Evolutionary conservation across 495 filamentous ascomycete species (phyloP).

Genomic region (Aspergillus ostianus): DNA sequence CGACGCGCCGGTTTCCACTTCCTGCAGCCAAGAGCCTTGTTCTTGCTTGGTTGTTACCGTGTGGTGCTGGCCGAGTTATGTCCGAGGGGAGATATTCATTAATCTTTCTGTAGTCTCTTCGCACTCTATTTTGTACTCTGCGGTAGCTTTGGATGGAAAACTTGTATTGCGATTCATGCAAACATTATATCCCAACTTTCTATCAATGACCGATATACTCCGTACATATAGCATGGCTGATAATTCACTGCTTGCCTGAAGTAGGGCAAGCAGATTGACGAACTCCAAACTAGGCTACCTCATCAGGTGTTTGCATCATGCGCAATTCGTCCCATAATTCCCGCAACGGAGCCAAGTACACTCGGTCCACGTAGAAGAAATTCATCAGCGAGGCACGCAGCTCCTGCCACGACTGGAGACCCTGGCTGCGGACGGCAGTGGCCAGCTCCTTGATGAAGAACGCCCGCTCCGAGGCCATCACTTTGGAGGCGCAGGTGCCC

Average conservation of each 20-base stretch:
- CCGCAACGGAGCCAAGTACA: slow-evolving; percentile 32
- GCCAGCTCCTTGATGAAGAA: slow-evolving; percentile 42
- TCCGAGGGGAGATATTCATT: neutral
- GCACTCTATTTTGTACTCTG: too few relatives aligned
- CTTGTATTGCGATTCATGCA: too few relatives aligned
- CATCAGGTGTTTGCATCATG: neutral
- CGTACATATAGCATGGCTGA: neutral
- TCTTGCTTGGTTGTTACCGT: neutral
- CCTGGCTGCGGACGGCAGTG: slow-evolving; percentile 27
- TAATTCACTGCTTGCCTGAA: neutral
- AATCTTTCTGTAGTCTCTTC: too few relatives aligned
- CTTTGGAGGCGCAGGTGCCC: slow-evolving; percentile 35
- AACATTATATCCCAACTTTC: too few relatives aligned
- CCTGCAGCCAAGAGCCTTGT: neutral
- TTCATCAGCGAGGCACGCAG: slow-evolving; percentile 34
- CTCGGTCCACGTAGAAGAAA: slow-evolving; percentile 45
- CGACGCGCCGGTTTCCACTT: too few relatives aligned
- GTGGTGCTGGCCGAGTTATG: neutral
- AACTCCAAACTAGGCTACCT: neutral
- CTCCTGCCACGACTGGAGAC: slow-evolving; percentile 40
- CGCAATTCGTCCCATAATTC: slow-evolving; percentile 41
- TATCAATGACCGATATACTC: too few relatives aligned
- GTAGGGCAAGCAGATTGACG: neutral
- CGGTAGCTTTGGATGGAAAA: too few relatives aligned
- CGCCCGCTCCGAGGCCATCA: slow-evolving; percentile 28